Percentiles rank a stretch among this genome's conserved stretches.
Evolutionary conservation across 768 basidiomycete species (phyloP).

Genomic region (Termitomyces heimii): DNA sequence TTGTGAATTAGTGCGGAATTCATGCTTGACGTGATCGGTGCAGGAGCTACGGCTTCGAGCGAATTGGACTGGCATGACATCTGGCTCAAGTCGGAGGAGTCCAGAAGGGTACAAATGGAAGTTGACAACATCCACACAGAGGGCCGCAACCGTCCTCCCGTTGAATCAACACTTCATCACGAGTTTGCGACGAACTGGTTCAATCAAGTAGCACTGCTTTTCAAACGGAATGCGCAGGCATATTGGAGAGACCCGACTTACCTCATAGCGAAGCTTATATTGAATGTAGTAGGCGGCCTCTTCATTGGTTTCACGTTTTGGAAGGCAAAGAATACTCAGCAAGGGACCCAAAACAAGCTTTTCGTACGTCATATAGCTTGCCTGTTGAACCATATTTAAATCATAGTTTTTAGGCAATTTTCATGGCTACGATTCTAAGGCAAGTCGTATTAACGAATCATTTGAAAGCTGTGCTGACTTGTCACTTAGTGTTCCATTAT

Average conservation of each 20-base stretch:
- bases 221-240: constrained; percentile 36
- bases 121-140: constrained; percentile 43
- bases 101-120: constrained; percentile 25
- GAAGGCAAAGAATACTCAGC: constrained; percentile 44
- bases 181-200: constrained; percentile 51
- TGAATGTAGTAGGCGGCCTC: constrained; percentile 49
- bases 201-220: constrained; percentile 38
- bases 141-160: constrained; percentile 34
- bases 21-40: constrained; percentile 70
- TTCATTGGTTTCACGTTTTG: constrained; percentile 64
- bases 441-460: not conserved
- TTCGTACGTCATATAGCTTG: constrained; percentile 37
- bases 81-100: constrained; percentile 53
- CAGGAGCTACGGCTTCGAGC: constrained; percentile 58
- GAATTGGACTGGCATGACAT: constrained; percentile 47
- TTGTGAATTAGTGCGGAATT: constrained; percentile 42
- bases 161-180: constrained; percentile 29
- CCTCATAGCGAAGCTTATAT: constrained; percentile 48
- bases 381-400: constrained; percentile 2
- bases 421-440: constrained; percentile 46
- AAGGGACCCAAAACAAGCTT: constrained; percentile 60
- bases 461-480: not conserved
- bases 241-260: constrained; percentile 59
- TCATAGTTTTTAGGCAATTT: constrained; percentile 34
- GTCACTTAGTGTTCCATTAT: constrained; percentile 37